Conservation (phyloP, 257 asterid species). For the Sherardia arvensis region DNA sequence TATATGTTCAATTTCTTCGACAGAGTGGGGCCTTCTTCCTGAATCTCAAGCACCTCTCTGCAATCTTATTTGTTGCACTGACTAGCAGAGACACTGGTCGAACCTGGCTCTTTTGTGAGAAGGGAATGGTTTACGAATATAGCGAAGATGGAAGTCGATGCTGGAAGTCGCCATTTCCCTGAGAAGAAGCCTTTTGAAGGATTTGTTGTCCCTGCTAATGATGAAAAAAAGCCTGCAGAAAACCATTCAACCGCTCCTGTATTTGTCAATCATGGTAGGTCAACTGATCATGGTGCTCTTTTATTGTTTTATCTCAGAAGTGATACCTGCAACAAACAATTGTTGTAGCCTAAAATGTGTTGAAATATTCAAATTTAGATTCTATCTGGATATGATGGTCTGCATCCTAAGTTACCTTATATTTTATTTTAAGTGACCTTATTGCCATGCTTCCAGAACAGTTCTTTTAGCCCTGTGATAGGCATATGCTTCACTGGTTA, state of each 20-base stretch:
- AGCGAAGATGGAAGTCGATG: conserved; percentile 38
- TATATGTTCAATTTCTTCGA: conserved; percentile 7
- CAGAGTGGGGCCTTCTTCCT: conserved; percentile 16
- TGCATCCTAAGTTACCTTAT: too few species aligned
- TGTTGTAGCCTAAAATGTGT: not conserved
- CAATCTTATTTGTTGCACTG: conserved; percentile 7
- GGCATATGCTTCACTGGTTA: not conserved
- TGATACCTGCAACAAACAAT: not conserved
- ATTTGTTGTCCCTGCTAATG: conserved; percentile 21
- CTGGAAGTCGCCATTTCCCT: conserved; percentile 29
- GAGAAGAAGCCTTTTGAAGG: conserved; percentile 45
- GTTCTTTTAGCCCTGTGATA: not conserved
- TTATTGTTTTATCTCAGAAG: not conserved
- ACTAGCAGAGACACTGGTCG: conserved; percentile 15
- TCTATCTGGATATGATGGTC: too few species aligned
- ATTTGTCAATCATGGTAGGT: conserved; percentile 62
- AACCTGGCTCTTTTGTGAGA: conserved; percentile 8
- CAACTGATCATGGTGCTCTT: not conserved
- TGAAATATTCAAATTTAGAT: too few species aligned
- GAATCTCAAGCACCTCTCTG: conserved; percentile 4
- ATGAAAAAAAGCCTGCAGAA: conserved; percentile 40
- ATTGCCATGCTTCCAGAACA: not conserved
- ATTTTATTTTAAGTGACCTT: too few species aligned
- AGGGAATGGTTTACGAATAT: conserved; percentile 45
- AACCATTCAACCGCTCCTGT: conserved; percentile 23